phyloP scores from a whole-genome alignment of 331 rosid species.

The Cydonia oblonga region DNA sequence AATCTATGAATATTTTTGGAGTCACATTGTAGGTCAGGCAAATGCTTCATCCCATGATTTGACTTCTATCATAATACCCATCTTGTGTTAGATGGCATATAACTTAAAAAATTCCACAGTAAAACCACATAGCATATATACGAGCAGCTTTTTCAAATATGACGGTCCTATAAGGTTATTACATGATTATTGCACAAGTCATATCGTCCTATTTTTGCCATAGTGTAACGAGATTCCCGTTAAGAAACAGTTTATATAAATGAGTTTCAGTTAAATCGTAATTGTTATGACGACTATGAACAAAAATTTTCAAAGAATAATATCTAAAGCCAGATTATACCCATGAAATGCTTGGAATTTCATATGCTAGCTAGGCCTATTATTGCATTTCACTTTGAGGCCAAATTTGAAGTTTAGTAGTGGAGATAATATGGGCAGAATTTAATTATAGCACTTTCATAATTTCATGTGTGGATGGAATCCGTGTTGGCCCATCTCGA shows the following conservation, averaged over 20 bases:
- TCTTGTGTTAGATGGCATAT: background rate
- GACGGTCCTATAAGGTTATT: no score
- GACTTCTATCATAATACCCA: background rate
- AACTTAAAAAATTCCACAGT: no score
- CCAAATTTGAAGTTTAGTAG: background rate
- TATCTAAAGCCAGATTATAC: background rate
- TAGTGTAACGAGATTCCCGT: background rate
- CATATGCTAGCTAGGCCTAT: background rate
- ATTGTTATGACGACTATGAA: no score
- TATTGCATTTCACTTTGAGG: background rate
- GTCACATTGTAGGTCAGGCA: background rate
- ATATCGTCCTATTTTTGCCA: no score
- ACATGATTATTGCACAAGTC: no score
- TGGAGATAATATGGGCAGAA: background rate
- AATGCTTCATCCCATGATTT: background rate
- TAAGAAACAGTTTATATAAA: no score
- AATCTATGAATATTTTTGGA: background rate
- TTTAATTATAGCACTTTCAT: background rate
- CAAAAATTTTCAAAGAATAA: background rate
- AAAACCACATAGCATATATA: no score
- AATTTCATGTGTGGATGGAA: slow-evolving; percentile 10
- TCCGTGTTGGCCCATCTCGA: slow-evolving; percentile 25
- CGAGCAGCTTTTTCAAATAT: no score
- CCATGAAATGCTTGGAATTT: background rate
- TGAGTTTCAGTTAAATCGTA: no score